These are phyloP conservation scores for Chrysoporthe deuterocubensis DNA, from an alignment of 2,329 filamentous ascomycete species.

Conservation along the genomic window DNA sequence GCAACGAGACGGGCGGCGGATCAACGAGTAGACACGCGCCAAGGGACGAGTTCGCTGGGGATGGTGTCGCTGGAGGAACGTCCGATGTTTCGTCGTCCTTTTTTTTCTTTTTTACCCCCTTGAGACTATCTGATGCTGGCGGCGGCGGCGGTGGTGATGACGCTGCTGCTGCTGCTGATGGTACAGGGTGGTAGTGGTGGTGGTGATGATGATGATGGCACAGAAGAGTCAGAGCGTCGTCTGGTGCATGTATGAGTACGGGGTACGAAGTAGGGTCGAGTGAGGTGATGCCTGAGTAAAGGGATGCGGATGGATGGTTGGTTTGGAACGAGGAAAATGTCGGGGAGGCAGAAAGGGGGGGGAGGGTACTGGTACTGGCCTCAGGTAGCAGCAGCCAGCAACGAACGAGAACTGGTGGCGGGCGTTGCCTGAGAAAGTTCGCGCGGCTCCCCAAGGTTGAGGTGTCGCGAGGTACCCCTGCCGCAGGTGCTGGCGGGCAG, in stretches of 20 bases:
- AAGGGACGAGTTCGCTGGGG: not conserved
- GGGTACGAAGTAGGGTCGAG: not conserved
- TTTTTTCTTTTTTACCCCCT: not conserved
- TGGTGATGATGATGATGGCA: not conserved
- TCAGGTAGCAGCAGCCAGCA: not conserved
- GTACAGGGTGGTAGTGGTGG: not conserved
- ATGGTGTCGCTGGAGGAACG: not conserved
- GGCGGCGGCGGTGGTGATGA: too few relatives aligned
- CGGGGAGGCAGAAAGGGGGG: constrained; percentile 9
- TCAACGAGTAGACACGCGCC: not conserved
- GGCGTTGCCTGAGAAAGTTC: constrained; percentile 10
- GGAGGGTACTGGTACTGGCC: not conserved
- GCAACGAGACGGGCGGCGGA: not conserved
- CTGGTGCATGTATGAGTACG: not conserved
- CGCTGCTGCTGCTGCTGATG: too few relatives aligned
- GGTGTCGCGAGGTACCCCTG: not conserved
- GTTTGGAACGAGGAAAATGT: constrained; percentile 8
- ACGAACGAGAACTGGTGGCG: not conserved
- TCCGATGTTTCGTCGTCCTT: not conserved
- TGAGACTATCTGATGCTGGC: too few relatives aligned
- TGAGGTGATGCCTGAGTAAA: constrained; percentile 3
- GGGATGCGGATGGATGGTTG: not conserved
- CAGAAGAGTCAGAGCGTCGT: not conserved
- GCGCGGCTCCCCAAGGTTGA: not conserved
- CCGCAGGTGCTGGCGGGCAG: not conserved